Evolutionary conservation across 2,329 filamentous ascomycete species (phyloP).

Genomic region (Talaromyces rugulosus): DNA sequence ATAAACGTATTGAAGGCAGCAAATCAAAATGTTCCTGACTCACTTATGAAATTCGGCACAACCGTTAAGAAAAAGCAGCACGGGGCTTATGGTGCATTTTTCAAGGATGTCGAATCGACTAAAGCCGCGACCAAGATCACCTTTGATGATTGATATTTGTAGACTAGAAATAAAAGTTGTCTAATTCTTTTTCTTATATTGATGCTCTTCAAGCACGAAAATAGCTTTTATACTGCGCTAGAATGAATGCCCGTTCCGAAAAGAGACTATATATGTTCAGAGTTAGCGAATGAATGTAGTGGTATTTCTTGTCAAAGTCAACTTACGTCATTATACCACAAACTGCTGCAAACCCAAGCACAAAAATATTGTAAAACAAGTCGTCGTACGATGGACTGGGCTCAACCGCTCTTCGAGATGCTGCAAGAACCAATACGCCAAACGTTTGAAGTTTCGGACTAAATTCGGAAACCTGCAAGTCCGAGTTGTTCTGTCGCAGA

Average conservation of each 20-base stretch:
- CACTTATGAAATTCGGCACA: slow-evolving; percentile 89
- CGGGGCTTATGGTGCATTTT: slow-evolving; percentile 91
- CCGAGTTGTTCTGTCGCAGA: slow-evolving; percentile 48
- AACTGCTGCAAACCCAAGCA: slow-evolving; percentile 48
- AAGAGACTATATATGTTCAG: slow-evolving; percentile 27
- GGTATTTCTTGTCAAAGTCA: not conserved
- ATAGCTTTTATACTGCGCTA: slow-evolving; percentile 16
- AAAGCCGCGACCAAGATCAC: slow-evolving; percentile 88
- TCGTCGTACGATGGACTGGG: slow-evolving; percentile 13
- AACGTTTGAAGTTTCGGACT: slow-evolving; percentile 44
- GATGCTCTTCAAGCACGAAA: slow-evolving; percentile 1
- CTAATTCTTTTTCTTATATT: slow-evolving; percentile 18
- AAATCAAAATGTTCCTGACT: slow-evolving; percentile 84
- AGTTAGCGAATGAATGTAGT: slow-evolving; percentile 14
- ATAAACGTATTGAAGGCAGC: slow-evolving; percentile 95
- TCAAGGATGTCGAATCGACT: slow-evolving; percentile 80
- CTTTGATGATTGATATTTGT: slow-evolving; percentile 58
- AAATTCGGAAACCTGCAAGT: slow-evolving; percentile 40
- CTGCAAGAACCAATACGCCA: slow-evolving; percentile 43
- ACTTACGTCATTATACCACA: slow-evolving; percentile 61
- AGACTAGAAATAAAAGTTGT: slow-evolving; percentile 9
- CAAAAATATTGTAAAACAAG: slow-evolving; percentile 37
- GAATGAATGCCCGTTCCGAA: slow-evolving; percentile 30
- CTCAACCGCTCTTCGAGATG: slow-evolving; percentile 36
- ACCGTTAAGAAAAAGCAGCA: slow-evolving; percentile 99